Evolutionary conservation across 129 eudicot species (phyloP), one percentile per base, ranked within the genome.

Genomic region (Chrysanthemum seticuspe): DNA sequence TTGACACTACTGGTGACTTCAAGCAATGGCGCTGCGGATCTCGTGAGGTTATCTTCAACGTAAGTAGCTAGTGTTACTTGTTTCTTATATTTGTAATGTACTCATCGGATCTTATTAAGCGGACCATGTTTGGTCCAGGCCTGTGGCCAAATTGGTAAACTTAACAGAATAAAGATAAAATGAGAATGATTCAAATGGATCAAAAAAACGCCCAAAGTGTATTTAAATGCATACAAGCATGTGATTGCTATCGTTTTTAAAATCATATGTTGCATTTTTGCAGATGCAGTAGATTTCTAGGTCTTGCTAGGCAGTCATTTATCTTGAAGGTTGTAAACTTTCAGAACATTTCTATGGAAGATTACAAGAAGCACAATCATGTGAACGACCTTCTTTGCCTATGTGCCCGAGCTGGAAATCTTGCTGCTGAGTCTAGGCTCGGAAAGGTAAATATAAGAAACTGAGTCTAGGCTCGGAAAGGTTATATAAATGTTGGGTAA

Each of bases 361-460:
- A 65, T 40, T 65, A 31, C 23, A 40, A 11, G 31, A 55, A 5
- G 18, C 72, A 74, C 29, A 72, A 13, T 40, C 11, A 65, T 55
- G 1, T 8, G 19, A 54, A 54, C 1, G 73, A 15, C 56, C 66
- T 65, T 18, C 67, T 75, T 75, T 65, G 79, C 56, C 57, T 31
- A 4, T 54, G 79, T 54, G 79, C 79, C 15, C 58, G 61, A 44
- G 79, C 55, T 65, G 72, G 72, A 54, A 65, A 75, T 65, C 25
- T n/a, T 16, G 65, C 47, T 53, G 79, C 72, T 34, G 55, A 65
- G 54, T 19, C 65, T 71, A 65, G 53, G 72, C 58, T 75, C 57
- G 59, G 72, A 75, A 75, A 67, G 79, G 79, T 75, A 29, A 29
- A 29, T 29, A 29, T 3, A 29, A 29, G 34, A 29, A 29, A 29